phyloP scores from a whole-genome alignment of 164 flowering plant species.

The Annona cherimola region DNA sequence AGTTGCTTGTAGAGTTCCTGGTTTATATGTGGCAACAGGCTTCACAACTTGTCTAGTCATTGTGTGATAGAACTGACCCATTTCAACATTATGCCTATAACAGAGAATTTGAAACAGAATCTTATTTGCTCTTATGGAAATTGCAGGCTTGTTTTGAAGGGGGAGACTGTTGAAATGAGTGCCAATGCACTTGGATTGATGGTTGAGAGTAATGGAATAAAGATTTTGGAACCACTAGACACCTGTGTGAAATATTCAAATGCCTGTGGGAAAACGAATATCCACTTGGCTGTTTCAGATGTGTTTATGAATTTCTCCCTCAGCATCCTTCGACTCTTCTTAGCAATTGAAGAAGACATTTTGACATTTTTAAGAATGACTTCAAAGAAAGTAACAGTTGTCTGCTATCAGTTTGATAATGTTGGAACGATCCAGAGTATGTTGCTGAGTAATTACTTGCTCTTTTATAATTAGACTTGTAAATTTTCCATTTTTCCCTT shows the following conservation, averaged over 20 bases:
- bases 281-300: conserved; percentile 72
- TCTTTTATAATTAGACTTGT: background rate
- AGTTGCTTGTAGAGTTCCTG: no score
- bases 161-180: conserved; percentile 61
- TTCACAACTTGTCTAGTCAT: no score
- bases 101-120: background rate
- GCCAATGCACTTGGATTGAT: conserved; percentile 82
- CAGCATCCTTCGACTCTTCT: conserved; percentile 81
- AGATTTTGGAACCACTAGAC: conserved; percentile 92
- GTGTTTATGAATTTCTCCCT: conserved; percentile 92
- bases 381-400: conserved; percentile 64
- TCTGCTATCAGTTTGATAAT: conserved; percentile 86
- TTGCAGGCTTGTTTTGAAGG: conserved; percentile 73
- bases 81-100: background rate
- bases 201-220: conserved; percentile 93
- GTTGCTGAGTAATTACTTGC: background rate
- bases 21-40: no score
- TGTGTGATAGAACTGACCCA: no score
- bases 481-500: background rate
- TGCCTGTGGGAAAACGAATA: conserved; percentile 77
- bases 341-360: conserved; percentile 93
- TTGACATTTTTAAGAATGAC: conserved; percentile 77
- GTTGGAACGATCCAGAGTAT: conserved; percentile 72
- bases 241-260: conserved; percentile 58
- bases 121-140: conserved; percentile 18